These are phyloP conservation scores for Fraxinus dipetala DNA, from an alignment of 305 asterid species.

Conservation along the genomic window DNA sequence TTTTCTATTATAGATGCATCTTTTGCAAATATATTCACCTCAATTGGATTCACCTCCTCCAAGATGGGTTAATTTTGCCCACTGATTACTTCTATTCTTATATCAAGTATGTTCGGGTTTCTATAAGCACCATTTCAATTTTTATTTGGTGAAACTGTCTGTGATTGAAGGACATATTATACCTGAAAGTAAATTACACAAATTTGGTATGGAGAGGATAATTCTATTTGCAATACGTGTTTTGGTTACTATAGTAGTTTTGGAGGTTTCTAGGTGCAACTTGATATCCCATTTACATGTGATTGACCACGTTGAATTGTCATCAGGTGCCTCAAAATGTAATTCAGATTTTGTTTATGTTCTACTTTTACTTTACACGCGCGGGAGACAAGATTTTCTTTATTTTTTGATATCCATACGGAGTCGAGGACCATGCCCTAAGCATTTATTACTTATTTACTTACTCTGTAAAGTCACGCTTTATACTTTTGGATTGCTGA, in stretches of 20 bases:
- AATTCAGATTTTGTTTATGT: background rate
- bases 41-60: too few species aligned
- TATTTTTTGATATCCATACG: background rate
- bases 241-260: too few species aligned
- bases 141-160: too few species aligned
- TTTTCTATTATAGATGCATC: constrained; percentile 14
- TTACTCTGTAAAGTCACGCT: background rate
- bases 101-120: too few species aligned
- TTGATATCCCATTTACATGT: background rate
- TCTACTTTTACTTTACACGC: background rate
- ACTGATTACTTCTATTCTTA: too few species aligned
- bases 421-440: background rate
- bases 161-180: too few species aligned
- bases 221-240: too few species aligned
- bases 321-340: background rate
- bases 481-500: constrained; percentile 3
- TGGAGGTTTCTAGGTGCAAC: too few species aligned
- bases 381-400: constrained; percentile 2
- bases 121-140: too few species aligned
- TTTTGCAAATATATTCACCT: constrained; percentile 77
- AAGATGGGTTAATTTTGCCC: too few species aligned
- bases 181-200: too few species aligned
- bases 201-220: too few species aligned
- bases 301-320: background rate
- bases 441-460: background rate